Conservation (phyloP, 2,329 filamentous ascomycete genomes). For the Diaporthe citriasiana region DNA sequence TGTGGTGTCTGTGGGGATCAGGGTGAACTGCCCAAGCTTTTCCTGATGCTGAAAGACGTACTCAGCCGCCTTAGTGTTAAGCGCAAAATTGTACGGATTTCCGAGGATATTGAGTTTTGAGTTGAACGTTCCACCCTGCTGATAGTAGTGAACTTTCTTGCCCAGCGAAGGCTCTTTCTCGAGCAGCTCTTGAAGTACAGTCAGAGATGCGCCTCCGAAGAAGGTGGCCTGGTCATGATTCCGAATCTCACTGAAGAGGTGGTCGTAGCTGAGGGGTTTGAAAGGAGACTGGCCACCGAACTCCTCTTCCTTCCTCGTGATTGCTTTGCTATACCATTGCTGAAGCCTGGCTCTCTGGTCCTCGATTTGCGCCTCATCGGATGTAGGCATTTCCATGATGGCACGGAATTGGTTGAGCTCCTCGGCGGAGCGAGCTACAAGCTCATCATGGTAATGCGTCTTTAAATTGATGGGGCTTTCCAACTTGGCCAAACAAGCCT, state of each 20-base stretch:
- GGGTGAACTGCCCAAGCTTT: slow-evolving; percentile 33
- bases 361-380: neutral
- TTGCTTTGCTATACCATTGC: slow-evolving; percentile 35
- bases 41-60: slow-evolving; percentile 32
- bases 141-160: slow-evolving; percentile 36
- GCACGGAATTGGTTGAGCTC: slow-evolving; percentile 32
- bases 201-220: slow-evolving; percentile 42
- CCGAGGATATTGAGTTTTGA: slow-evolving; percentile 41
- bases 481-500: slow-evolving; percentile 16
- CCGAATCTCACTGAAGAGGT: slow-evolving; percentile 35
- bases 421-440: slow-evolving; percentile 35
- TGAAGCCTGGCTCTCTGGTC: slow-evolving; percentile 17
- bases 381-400: slow-evolving; percentile 26
- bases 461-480: slow-evolving; percentile 41
- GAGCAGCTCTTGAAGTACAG: slow-evolving; percentile 38
- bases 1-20: slow-evolving; percentile 42
- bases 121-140: slow-evolving; percentile 42
- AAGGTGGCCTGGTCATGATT: slow-evolving; percentile 34
- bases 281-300: slow-evolving; percentile 32
- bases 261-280: slow-evolving; percentile 11
- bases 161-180: slow-evolving; percentile 24
- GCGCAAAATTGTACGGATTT: slow-evolving; percentile 42
- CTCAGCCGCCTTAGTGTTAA: slow-evolving; percentile 38
- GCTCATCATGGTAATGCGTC: slow-evolving; percentile 42
- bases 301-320: slow-evolving; percentile 36